Percentiles rank a stretch among this genome's conserved stretches.
Conservation (phyloP, 2,329 filamentous ascomycete genomes). For the Pseudogymnoascus sp. region DNA sequence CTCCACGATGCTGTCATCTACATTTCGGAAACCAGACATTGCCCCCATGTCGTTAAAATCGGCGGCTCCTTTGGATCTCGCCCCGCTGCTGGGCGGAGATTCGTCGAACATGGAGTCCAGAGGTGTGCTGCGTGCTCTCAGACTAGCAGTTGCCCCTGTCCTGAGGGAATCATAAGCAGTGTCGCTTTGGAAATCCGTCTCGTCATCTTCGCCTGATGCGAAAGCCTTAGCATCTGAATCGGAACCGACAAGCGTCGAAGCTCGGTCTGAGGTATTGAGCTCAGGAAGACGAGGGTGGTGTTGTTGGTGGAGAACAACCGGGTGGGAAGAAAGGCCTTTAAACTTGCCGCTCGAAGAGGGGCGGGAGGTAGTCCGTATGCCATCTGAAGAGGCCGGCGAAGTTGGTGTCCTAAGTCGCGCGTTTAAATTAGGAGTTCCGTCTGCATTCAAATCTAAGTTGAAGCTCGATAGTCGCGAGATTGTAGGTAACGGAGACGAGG, state of each 20-base stretch:
- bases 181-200: conserved; percentile 71
- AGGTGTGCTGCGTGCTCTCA: conserved; percentile 59
- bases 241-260: conserved; percentile 59
- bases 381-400: conserved; percentile 24
- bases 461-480: conserved; percentile 47
- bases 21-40: conserved; percentile 44
- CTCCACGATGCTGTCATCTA: conserved; percentile 49
- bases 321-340: conserved; percentile 25
- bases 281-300: conserved; percentile 21
- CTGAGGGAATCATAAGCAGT: conserved; percentile 70
- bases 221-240: conserved; percentile 59
- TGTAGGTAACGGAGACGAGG: conserved; percentile 49
- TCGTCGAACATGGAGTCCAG: conserved; percentile 78
- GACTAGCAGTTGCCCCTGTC: conserved; percentile 59
- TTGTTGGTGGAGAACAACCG: conserved; percentile 13
- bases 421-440: conserved; percentile 33
- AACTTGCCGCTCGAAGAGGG: conserved; percentile 37
- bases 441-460: conserved; percentile 45
- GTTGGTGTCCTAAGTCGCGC: conserved; percentile 20
- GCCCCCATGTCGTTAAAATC: conserved; percentile 25
- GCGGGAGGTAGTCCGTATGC: conserved; percentile 27
- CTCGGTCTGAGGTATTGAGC: conserved; percentile 27
- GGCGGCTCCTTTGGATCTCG: conserved; percentile 28
- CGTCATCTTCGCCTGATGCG: conserved; percentile 64
- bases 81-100: conserved; percentile 54